A percentile compares a stretch with the other conserved stretches of the same genome.
Evolutionary conservation across 192 early-diverging fungal genomes (phyloP).

Genomic region (Backusella circina): DNA sequence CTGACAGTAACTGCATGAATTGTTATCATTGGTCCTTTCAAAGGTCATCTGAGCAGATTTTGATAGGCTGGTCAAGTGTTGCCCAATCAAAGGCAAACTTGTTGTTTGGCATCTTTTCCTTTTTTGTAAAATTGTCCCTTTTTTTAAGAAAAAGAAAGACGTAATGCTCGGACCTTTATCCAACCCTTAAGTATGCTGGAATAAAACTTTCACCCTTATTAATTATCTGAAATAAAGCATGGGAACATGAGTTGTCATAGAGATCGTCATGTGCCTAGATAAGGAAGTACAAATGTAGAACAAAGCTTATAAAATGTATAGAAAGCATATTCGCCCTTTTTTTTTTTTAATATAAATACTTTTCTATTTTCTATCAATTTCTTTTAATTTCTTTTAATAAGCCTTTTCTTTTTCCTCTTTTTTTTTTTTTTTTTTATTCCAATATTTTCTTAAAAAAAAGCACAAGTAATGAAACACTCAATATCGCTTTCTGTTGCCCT

Average conservation of each 20-base stretch:
- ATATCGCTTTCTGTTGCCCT: neutral
- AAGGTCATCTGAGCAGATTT: neutral
- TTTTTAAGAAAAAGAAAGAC: neutral
- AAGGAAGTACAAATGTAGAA: neutral
- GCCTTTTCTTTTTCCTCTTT: neutral
- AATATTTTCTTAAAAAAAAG: neutral
- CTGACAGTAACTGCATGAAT: neutral
- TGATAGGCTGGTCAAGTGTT: neutral
- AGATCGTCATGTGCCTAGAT: neutral
- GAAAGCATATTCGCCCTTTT: neutral
- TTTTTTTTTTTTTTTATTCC: neutral
- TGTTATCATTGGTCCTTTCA: neutral
- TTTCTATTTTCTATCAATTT: neutral
- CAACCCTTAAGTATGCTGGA: neutral
- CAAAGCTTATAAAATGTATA: neutral
- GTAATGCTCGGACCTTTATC: neutral
- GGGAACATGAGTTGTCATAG: neutral
- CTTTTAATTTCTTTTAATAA: neutral
- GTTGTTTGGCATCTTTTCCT: neutral
- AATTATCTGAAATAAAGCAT: conserved; percentile 1
- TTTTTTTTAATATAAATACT: neutral
- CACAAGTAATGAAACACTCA: conserved; percentile 1
- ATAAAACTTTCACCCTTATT: neutral
- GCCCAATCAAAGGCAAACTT: neutral
- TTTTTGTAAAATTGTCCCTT: neutral